Base-by-base conservation (phyloP, 192 early-diverging fungal species). In the Backusella morwellensis region DNA sequence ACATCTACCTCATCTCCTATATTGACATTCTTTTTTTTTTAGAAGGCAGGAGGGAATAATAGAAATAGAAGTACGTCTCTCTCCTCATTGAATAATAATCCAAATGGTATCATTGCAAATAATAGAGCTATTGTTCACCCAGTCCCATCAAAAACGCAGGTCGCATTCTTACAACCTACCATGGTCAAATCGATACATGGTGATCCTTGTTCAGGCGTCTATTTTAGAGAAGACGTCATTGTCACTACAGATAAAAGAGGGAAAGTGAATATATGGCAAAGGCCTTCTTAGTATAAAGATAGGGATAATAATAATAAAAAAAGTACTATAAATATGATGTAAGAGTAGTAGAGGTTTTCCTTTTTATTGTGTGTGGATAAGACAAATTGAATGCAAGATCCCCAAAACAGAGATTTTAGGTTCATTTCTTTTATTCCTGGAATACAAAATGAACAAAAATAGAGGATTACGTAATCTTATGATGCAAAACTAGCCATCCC, bases 191-290 rank as follows among this genome's bases (percentile, higher is more conserved):
- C 78, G 7, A 68, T 83, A 29, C 81, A 83, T 74, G 77, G 78
- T 15, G 81, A 83, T 56, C 81, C 81, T 17, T 79, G 74, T 69
- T 72, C 76, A 15, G 77, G 75, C 9, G 41, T 83, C 41, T 77
- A 77, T 50, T 83, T 77, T 73, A 70, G 81, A 52, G 78, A 83
- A 63, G 81, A 83, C n/a, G 70, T 59, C 66, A 77, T 83, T 66
- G 78, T 83, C n/a, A 83, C 81, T 17, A 83, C 81, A 29, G 81
- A 83, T 69, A 78, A 78, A 54, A 54, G 81, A 26, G 81, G 81
- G 6, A 52, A 78, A 41, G 78, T 83, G 3, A 36, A 75, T 38
- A 23, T 79, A 11, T 83, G 81, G 81, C 42, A 78, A 67, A 59
- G 81, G 56, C 78, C 81, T 42, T 15, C 56, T 63, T 63, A 63